Percentiles rank a stretch among this genome's conserved stretches.
These are phyloP conservation scores for Manihot esculenta DNA, from an alignment of 441 rosid species.

Conservation along the genomic window DNA sequence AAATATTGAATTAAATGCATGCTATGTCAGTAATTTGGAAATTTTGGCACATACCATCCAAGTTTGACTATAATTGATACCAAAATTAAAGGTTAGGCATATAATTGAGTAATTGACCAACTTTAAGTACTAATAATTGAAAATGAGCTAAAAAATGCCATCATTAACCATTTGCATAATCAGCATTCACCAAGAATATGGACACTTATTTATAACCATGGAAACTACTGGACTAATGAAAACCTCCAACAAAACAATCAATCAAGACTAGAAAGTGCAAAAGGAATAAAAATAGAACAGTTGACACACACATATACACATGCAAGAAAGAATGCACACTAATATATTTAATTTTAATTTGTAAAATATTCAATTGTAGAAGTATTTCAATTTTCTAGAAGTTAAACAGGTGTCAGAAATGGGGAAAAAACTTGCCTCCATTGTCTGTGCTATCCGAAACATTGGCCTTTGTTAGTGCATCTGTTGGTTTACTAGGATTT, in stretches of 20 bases:
- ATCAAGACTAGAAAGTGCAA: too few relatives aligned
- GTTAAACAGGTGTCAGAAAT: too few relatives aligned
- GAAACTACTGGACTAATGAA: too few relatives aligned
- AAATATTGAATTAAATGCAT: not conserved
- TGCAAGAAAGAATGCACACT: too few relatives aligned
- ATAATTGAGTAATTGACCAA: not conserved
- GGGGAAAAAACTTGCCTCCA: conserved; percentile 31
- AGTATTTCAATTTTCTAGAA: not conserved
- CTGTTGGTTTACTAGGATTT: conserved; percentile 49
- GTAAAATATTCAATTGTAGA: not conserved
- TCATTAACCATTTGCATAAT: too few relatives aligned
- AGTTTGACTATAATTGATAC: not conserved
- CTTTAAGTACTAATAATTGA: not conserved
- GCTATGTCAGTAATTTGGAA: not conserved
- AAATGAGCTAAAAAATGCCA: too few relatives aligned
- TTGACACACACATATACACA: too few relatives aligned
- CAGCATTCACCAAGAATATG: not conserved
- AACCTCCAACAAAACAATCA: too few relatives aligned
- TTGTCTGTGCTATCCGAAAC: conserved; percentile 25
- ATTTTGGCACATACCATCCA: not conserved
- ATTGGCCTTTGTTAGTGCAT: conserved; percentile 43
- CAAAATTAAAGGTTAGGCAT: not conserved
- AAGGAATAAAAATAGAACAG: too few relatives aligned
- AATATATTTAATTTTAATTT: not conserved
- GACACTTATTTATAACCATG: not conserved